These are phyloP conservation scores for Blastomyces emzantsi DNA, from an alignment of 2,329 filamentous ascomycete genomes.

Conservation along the genomic window DNA sequence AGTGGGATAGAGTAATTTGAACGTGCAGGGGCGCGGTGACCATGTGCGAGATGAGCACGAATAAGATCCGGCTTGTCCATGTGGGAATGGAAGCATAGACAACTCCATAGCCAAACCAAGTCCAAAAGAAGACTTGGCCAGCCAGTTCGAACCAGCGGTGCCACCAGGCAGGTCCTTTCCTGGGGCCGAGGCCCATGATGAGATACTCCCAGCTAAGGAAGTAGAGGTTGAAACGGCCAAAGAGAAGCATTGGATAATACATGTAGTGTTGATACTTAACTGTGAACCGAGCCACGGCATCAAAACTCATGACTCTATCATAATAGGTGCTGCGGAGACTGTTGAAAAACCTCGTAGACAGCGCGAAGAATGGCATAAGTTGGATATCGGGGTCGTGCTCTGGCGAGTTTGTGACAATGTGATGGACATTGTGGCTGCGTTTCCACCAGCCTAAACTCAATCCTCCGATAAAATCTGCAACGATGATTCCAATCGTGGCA, in stretches of 20 bases:
- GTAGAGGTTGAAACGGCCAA: constrained; percentile 84
- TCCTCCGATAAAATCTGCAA: constrained; percentile 82
- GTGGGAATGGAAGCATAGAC: constrained; percentile 64
- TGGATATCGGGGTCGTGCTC: constrained; percentile 96
- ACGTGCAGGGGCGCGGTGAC: constrained; percentile 73
- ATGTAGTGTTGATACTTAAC: constrained; percentile 66
- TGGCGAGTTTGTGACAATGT: constrained; percentile 91
- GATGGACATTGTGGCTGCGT: constrained; percentile 88
- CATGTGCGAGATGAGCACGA: constrained; percentile 70
- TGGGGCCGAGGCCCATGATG: constrained; percentile 58
- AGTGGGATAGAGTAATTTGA: constrained; percentile 86
- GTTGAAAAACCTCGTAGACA: constrained; percentile 68
- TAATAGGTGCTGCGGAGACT: constrained; percentile 73
- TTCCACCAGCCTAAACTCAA: constrained; percentile 96
- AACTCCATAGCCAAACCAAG: constrained; percentile 73
- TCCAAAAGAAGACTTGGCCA: constrained; percentile 74
- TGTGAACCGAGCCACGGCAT: constrained; percentile 58
- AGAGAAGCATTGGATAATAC: constrained; percentile 70
- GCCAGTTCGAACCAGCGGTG: constrained; percentile 67
- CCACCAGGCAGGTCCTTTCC: constrained; percentile 70
- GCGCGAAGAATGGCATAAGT: constrained; percentile 78
- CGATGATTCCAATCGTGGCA: constrained; percentile 75
- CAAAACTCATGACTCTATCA: constrained; percentile 67
- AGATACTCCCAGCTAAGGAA: constrained; percentile 70
- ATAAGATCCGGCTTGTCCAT: constrained; percentile 59